phyloP scores from a whole-genome alignment of 768 basidiomycete genomes.

The Chalciporus sphaerocephalus region DNA sequence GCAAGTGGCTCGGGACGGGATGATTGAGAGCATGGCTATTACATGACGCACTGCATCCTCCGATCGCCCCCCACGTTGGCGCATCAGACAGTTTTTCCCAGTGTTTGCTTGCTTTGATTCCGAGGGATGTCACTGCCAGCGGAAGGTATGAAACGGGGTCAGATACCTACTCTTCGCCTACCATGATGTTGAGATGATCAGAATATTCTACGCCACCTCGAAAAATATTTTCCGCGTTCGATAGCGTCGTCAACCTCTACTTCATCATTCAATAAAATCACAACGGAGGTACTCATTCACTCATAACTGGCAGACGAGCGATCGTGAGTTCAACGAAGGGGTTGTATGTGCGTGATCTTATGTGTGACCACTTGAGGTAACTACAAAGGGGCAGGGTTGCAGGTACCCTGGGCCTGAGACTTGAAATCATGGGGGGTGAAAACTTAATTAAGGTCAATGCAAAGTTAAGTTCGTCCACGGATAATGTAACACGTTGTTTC shows the following conservation, averaged over 20 bases:
- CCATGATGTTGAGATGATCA: neutral
- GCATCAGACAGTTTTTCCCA: slow-evolving; percentile 10
- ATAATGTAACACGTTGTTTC: slow-evolving; percentile 7
- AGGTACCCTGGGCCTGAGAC: neutral
- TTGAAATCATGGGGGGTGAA: neutral
- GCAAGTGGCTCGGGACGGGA: neutral
- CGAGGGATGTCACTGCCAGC: no score
- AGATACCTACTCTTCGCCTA: slow-evolving; percentile 23
- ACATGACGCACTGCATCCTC: neutral
- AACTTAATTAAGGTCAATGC: neutral
- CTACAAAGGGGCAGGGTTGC: neutral
- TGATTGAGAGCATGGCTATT: neutral
- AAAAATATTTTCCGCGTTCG: neutral
- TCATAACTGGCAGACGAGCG: no score
- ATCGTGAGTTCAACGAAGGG: no score
- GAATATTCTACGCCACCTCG: slow-evolving; percentile 11
- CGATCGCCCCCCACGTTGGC: neutral
- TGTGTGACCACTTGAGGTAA: neutral
- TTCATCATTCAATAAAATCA: no score
- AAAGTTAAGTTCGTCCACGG: slow-evolving; percentile 19
- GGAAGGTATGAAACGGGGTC: neutral
- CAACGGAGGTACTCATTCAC: no score
- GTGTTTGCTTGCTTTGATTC: slow-evolving; percentile 25
- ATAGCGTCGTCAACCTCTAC: neutral
- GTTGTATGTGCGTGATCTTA: neutral